phyloP scores from a whole-genome alignment of 345 rosid species.

The Sonneratia caseolaris region DNA sequence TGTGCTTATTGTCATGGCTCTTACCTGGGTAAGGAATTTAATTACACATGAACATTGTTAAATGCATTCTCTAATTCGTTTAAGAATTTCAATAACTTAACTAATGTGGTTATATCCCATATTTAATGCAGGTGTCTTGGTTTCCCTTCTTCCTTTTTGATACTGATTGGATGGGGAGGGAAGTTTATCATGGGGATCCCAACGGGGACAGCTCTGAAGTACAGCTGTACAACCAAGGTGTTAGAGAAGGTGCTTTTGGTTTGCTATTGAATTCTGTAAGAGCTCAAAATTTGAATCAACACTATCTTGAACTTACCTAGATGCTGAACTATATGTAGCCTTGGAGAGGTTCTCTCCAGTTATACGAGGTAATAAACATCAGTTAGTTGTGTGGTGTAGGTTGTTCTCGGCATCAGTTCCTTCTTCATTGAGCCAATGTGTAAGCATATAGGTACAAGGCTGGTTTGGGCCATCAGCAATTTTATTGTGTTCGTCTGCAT shows the following conservation, averaged over 20 bases:
- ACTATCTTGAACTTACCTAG: conserved; percentile 2
- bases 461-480: conserved; percentile 91
- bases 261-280: conserved; percentile 99
- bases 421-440: conserved; percentile 89
- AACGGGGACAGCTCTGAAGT: conserved; percentile 44
- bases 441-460: conserved; percentile 60
- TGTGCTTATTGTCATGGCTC: conserved; percentile 89
- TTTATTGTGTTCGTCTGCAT: conserved; percentile 77
- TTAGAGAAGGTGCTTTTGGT: conserved; percentile 98
- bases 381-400: conserved; percentile 29
- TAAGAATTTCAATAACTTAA: neutral
- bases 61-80: neutral
- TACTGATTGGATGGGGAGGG: conserved; percentile 99
- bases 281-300: conserved; percentile 33
- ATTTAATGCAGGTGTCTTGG: conserved; percentile 76
- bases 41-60: neutral
- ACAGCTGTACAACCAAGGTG: conserved; percentile 70
- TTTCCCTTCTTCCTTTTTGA: conserved; percentile 96
- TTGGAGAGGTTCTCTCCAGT: neutral
- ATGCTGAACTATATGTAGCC: neutral
- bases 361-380: neutral
- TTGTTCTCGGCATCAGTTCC: conserved; percentile 90
- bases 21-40: conserved; percentile 67
- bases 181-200: conserved; percentile 92
- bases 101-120: neutral